These are phyloP conservation scores for Punica granatum DNA, from an alignment of 345 rosid genomes.

Conservation along the genomic window DNA sequence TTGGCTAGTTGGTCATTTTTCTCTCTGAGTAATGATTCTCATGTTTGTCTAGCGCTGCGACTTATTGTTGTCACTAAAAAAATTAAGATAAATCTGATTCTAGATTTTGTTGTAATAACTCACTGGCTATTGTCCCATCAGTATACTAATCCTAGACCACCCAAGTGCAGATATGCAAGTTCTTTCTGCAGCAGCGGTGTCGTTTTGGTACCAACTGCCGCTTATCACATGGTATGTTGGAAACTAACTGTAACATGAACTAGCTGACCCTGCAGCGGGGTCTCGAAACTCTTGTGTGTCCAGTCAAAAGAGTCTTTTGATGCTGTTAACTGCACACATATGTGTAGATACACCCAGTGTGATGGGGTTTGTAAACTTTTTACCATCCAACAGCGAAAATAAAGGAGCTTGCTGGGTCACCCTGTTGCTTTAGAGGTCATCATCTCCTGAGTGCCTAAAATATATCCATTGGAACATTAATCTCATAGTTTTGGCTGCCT, in stretches of 20 bases:
- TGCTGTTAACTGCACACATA: neutral
- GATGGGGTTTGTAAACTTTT: neutral
- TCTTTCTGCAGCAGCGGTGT: slow-evolving; percentile 92
- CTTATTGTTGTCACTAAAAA: neutral
- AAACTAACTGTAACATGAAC: slow-evolving; percentile 8
- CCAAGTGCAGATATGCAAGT: slow-evolving; percentile 95
- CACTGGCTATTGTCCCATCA: slow-evolving; percentile 5
- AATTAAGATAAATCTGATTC: neutral
- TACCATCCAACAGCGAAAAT: neutral
- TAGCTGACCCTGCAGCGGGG: slow-evolving; percentile 1
- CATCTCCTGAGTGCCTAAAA: neutral
- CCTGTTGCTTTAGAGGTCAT: neutral
- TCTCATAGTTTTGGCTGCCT: neutral
- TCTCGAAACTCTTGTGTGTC: slow-evolving; percentile 3
- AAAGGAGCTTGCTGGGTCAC: neutral
- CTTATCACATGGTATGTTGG: slow-evolving; percentile 80
- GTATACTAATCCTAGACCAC: slow-evolving; percentile 42
- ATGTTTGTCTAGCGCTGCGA: neutral
- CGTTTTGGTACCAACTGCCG: slow-evolving; percentile 92
- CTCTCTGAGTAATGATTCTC: neutral
- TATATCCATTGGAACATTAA: neutral
- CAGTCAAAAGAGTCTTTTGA: neutral
- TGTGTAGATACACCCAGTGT: neutral
- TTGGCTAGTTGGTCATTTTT: neutral
- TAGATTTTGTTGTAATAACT: neutral